phyloP scores from a whole-genome alignment of 805 yeast species.

The Zygosaccharomyces kombuchaensis region DNA sequence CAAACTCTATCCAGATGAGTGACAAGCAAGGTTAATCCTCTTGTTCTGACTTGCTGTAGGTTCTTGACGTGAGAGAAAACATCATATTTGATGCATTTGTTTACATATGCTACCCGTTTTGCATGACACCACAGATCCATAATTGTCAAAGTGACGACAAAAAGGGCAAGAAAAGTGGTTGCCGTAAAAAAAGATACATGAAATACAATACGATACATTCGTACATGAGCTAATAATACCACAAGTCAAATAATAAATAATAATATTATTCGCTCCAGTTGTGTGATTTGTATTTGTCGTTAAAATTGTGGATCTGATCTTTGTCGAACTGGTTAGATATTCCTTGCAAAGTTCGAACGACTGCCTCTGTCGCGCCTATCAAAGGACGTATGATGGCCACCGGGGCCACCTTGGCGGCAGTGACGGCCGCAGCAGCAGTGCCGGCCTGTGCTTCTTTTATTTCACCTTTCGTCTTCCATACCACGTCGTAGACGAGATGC shows the following conservation, averaged over 20 bases:
- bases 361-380: constrained; percentile 89
- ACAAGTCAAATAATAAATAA: not conserved
- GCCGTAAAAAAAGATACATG: not conserved
- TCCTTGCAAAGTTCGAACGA: constrained; percentile 78
- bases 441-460: constrained; percentile 43
- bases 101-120: constrained; percentile 1
- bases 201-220: not conserved
- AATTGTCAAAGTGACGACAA: not conserved
- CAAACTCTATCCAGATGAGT: not conserved
- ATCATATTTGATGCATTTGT: constrained; percentile 6
- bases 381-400: constrained; percentile 76
- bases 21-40: not conserved
- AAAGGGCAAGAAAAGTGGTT: not conserved
- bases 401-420: constrained; percentile 74
- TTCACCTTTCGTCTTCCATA: constrained; percentile 55
- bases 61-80: constrained; percentile 1
- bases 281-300: constrained; percentile 58
- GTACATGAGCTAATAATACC: not conserved
- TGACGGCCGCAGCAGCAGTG: constrained; percentile 59
- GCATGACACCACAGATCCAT: not conserved
- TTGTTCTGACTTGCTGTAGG: not conserved
- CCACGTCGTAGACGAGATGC: constrained; percentile 57
- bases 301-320: constrained; percentile 48
- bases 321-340: constrained; percentile 77
- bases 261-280: not conserved